Evolutionary conservation across 2,329 filamentous ascomycete species (phyloP).

Genomic region (Aspergillus arachidicola): DNA sequence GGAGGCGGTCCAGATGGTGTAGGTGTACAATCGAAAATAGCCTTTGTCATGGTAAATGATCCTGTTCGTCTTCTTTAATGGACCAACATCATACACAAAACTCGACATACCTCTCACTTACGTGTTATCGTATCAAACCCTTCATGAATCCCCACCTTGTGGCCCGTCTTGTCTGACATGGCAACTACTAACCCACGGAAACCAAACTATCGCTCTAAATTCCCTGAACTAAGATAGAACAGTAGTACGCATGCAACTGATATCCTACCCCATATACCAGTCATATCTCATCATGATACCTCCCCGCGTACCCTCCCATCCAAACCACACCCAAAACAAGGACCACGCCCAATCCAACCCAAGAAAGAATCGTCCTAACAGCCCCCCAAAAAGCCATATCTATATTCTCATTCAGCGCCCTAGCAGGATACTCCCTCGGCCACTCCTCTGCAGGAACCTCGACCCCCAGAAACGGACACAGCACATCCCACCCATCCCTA

Average conservation of each 20-base stretch:
- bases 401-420: not conserved
- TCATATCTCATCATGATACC: not conserved
- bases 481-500: conserved; percentile 47
- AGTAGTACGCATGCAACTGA: too few relatives aligned
- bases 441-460: conserved; percentile 27
- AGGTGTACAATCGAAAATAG: too few relatives aligned
- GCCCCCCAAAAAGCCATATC: not conserved
- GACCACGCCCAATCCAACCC: not conserved
- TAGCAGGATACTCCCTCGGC: not conserved
- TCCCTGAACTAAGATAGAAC: too few relatives aligned
- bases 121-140: too few relatives aligned
- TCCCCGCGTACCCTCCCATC: not conserved
- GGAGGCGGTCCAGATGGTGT: too few relatives aligned
- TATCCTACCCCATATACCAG: not conserved
- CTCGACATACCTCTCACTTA: too few relatives aligned
- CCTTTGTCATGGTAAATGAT: too few relatives aligned
- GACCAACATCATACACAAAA: too few relatives aligned
- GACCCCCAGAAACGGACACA: conserved; percentile 47
- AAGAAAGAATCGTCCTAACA: not conserved
- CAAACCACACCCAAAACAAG: not conserved
- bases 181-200: too few relatives aligned
- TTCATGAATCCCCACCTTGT: too few relatives aligned
- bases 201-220: accelerated
- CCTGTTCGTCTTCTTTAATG: too few relatives aligned
- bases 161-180: too few relatives aligned